phyloP scores from a whole-genome alignment of 1,284 basidiomycete species.

The Schizophyllum commune region DNA sequence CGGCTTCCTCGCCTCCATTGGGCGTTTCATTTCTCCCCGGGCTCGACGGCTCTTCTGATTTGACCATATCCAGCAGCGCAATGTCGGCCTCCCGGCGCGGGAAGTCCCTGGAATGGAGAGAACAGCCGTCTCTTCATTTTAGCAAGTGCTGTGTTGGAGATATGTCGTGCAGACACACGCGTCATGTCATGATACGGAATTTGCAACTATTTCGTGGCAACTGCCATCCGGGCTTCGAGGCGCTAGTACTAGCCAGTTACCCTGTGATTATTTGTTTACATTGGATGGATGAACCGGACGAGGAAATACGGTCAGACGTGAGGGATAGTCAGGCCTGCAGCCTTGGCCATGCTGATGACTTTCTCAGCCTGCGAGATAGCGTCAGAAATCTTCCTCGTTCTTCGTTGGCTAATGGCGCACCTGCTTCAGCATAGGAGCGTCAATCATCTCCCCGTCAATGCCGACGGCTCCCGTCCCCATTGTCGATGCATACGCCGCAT shows the following conservation, averaged over 20 bases:
- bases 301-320: constrained; percentile 2
- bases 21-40: background rate
- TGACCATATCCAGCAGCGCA: background rate
- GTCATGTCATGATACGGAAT: background rate
- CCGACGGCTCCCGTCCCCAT: constrained; percentile 36
- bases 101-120: background rate
- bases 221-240: no score
- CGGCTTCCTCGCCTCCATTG: background rate
- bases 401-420: constrained; percentile 24
- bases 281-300: background rate
- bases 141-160: no score
- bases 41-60: background rate
- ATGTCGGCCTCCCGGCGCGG: background rate
- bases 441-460: constrained; percentile 79
- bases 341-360: constrained; percentile 52
- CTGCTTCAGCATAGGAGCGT: constrained; percentile 88
- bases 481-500: constrained; percentile 37
- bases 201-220: no score
- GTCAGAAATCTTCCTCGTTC: constrained; percentile 15
- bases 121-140: background rate
- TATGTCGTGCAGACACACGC: background rate
- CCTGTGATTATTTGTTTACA: background rate
- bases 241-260: background rate
- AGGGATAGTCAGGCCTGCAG: constrained; percentile 61
- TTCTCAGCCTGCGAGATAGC: constrained; percentile 51